Conservation (phyloP, 1,284 basidiomycete species). For the Tilletia caries region DNA sequence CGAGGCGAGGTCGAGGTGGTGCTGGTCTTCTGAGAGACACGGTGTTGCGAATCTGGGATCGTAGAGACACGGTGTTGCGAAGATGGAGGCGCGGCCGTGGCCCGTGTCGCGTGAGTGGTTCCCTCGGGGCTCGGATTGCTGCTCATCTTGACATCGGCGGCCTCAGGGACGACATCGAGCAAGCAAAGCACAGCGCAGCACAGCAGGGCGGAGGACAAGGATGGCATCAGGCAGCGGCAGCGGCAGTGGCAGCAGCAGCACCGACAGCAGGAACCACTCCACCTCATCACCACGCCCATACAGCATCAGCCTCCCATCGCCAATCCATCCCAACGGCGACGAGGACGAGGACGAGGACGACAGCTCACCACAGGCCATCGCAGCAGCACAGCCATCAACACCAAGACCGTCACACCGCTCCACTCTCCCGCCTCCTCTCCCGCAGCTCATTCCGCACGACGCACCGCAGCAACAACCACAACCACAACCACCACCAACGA, state of each 20-base stretch:
- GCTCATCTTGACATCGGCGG: background rate
- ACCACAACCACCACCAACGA: background rate
- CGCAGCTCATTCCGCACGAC: background rate
- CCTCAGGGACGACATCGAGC: background rate
- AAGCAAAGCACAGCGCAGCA: too few relatives aligned
- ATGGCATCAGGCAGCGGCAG: background rate
- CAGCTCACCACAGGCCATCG: background rate
- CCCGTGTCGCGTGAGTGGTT: too few relatives aligned
- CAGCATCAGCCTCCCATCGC: too few relatives aligned
- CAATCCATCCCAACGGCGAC: background rate
- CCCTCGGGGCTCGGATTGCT: too few relatives aligned
- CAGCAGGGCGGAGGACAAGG: too few relatives aligned
- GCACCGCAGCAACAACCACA: background rate
- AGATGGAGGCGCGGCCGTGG: too few relatives aligned
- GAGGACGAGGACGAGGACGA: background rate
- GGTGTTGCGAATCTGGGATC: too few relatives aligned
- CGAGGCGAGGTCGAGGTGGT: too few relatives aligned
- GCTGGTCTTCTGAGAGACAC: too few relatives aligned
- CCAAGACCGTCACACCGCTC: background rate
- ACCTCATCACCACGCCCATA: too few relatives aligned
- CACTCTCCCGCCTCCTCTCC: background rate
- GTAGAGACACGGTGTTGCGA: too few relatives aligned
- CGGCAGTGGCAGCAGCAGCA: background rate
- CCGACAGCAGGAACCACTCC: too few relatives aligned
- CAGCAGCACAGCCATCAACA: conserved; percentile 4